Evolutionary conservation across 2,329 filamentous ascomycete species (phyloP), one percentile per base, ranked within the genome.

Genomic region (Dissoconium aciculare): DNA sequence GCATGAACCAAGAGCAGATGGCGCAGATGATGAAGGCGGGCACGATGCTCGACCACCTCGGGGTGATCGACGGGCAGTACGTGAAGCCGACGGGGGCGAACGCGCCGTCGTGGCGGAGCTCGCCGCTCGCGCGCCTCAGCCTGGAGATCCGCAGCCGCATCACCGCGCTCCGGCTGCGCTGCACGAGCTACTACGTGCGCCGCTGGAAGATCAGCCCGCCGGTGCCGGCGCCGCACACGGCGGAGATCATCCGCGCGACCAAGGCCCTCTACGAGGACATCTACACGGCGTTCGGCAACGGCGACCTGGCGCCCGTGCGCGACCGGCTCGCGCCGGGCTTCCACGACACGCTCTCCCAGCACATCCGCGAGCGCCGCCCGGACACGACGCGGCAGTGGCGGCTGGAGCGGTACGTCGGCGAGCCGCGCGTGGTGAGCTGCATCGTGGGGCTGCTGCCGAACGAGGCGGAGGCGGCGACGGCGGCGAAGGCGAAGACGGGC

Each of bases 231-330:
- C 29, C 56, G 52, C 40, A 50, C n/a, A 32, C 56, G 14, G 40
- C 38, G 13, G 44, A 54, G 25, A 49, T 59, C 23, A 53, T 56
- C 11, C 31, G 41, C 6, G 48, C 57, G 23, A 60, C 56, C 8
- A 46, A 47, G 24, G 40, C 51, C 5, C 47, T 66, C n/a, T 62
- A 67, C 35, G 36, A 50, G 27, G 37, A 47, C 15, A 61, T 67
- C 57, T 67, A 66, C 44, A 53, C 43, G 14, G 52, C 57, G 13
- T 63, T 66, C 38, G 62, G 63, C 14, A 42, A 39, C 44, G 64
- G 58, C 42, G 53, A 49, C 15, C 35, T 46, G 17, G 27, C 33
- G 5, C 19, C 33, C n/a, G 29, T 51, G 12, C 33, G 46, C 30
- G 23, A 24, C 1, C 39, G 33, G 11, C 15, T 50, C 11, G 42